These are phyloP conservation scores for Scleromitrula shiraiana DNA, from an alignment of 2,329 filamentous ascomycete species.

Conservation along the genomic window DNA sequence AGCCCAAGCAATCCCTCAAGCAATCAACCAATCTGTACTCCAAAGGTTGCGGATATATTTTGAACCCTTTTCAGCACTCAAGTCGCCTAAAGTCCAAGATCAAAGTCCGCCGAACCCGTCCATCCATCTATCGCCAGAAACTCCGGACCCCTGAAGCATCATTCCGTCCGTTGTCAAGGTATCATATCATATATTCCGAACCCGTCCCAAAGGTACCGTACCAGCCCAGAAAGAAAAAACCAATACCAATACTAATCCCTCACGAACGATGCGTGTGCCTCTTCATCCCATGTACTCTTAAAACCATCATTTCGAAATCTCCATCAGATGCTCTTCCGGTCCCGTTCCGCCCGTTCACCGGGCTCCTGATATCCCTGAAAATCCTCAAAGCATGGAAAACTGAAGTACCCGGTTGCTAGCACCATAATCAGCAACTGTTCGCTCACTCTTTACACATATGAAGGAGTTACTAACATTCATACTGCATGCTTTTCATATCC, in stretches of 20 bases:
- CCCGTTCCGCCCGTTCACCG: slow-evolving; percentile 19
- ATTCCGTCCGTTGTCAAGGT: slow-evolving; percentile 1
- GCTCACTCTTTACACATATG: background rate
- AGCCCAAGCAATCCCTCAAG: background rate
- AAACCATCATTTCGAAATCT: background rate
- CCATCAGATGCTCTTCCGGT: slow-evolving; percentile 6
- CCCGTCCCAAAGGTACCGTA: background rate
- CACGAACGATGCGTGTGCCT: background rate
- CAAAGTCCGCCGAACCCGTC: background rate
- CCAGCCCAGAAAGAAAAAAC: too few relatives aligned
- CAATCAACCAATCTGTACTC: slow-evolving; percentile 2
- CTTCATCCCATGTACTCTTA: background rate
- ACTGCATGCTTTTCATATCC: slow-evolving; percentile 4
- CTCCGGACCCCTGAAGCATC: slow-evolving; percentile 1
- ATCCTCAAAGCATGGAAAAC: slow-evolving; percentile 66
- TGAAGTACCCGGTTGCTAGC: slow-evolving; percentile 52
- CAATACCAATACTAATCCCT: slow-evolving; percentile 3
- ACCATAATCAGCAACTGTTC: slow-evolving; percentile 9
- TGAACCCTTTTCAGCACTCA: background rate
- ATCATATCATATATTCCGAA: slow-evolving; percentile 5
- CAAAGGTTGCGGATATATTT: background rate
- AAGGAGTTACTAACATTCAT: slow-evolving; percentile 5
- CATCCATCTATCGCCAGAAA: background rate
- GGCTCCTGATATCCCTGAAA: slow-evolving; percentile 46
- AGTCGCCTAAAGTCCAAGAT: background rate